Base-by-base conservation (phyloP, 345 rosid genomes). In the Raphanus sativus region DNA sequence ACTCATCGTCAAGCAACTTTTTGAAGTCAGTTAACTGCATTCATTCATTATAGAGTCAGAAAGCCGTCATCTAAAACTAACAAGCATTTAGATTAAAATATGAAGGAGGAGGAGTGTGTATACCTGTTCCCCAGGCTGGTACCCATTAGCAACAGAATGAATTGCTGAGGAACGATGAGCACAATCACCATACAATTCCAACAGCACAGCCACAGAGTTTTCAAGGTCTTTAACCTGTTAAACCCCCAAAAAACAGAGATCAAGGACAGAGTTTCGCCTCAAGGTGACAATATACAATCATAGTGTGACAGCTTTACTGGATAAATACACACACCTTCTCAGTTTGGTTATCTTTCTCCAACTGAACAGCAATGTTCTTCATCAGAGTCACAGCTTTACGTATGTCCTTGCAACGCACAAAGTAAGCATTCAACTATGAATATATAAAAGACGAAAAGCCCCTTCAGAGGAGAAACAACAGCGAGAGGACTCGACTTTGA, bases 181-280 rank as follows among this genome's bases (percentile, higher is more conserved):
- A 78, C 89, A 86, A 36, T 87, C 83, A 72, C 86, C 89, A 65
- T 67, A 86, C 65, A 88, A 67, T 67, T 78, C 84, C 69, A 86
- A 68, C 78, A 90, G 81, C 82, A 89, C 92, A 68, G 71, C 83
- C 62, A 85, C 90, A 32, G 91, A 85, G 65, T 80, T 80, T 71
- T 92, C 97, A 66, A 94, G 88, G 65, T 87, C 87, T 79, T 86
- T 89, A 81, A 89, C 94, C 98, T 94, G 81, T 59, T 77, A 62
- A 52, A 52, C 25, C 33, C 55, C 56, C 66, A 66, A 30, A 11
- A 59, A 29, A 50, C 42, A 45, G 3, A 69, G 52, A 74, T 34
- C 55, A 52, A 50, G 38, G 13, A 72, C 73, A 54, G 60, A 26
- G 8, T 70, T 42, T 36, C 15, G 42, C 38, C 34, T 28, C 5